A percentile compares a stretch with the other conserved stretches of the same genome.
phyloP scores from a whole-genome alignment of 805 yeast genomes.

The Komagataella populi region DNA sequence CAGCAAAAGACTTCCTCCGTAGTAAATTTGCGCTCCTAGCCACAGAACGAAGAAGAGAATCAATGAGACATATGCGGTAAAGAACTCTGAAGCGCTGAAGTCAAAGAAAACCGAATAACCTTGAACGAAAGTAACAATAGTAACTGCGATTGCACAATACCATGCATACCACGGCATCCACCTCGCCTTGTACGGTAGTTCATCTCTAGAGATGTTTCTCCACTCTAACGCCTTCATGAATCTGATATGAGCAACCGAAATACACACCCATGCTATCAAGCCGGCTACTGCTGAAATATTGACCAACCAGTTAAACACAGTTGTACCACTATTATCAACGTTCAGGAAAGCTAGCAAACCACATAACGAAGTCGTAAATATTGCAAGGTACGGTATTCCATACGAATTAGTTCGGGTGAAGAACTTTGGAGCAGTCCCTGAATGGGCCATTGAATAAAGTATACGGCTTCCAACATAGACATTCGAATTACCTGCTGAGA shows the following conservation, averaged over 20 bases:
- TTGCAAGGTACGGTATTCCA: slow-evolving; percentile 56
- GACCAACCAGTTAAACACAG: slow-evolving; percentile 59
- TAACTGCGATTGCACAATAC: slow-evolving; percentile 41
- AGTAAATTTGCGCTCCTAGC: slow-evolving; percentile 31
- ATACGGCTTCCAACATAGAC: slow-evolving; percentile 61
- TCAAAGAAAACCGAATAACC: slow-evolving; percentile 55
- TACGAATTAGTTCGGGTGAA: slow-evolving; percentile 31
- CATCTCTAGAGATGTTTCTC: slow-evolving; percentile 53
- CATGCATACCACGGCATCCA: slow-evolving; percentile 57
- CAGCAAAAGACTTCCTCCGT: slow-evolving; percentile 31
- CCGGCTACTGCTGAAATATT: slow-evolving; percentile 73
- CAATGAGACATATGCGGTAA: slow-evolving; percentile 60
- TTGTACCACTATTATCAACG: slow-evolving; percentile 35
- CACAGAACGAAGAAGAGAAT: slow-evolving; percentile 43
- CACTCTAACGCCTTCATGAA: slow-evolving; percentile 51
- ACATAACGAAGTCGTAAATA: slow-evolving; percentile 39
- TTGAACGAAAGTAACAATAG: slow-evolving; percentile 51
- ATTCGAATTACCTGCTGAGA: slow-evolving; percentile 72
- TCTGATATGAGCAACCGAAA: slow-evolving; percentile 49
- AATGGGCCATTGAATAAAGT: slow-evolving; percentile 47
- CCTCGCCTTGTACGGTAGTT: slow-evolving; percentile 59
- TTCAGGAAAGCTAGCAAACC: slow-evolving; percentile 53
- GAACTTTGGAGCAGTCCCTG: slow-evolving; percentile 40
- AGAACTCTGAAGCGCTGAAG: slow-evolving; percentile 41
- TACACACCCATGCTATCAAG: slow-evolving; percentile 58